These are phyloP conservation scores for Eimeria acervulina DNA, from an alignment of 169 alveolate species.

Conservation along the genomic window DNA sequence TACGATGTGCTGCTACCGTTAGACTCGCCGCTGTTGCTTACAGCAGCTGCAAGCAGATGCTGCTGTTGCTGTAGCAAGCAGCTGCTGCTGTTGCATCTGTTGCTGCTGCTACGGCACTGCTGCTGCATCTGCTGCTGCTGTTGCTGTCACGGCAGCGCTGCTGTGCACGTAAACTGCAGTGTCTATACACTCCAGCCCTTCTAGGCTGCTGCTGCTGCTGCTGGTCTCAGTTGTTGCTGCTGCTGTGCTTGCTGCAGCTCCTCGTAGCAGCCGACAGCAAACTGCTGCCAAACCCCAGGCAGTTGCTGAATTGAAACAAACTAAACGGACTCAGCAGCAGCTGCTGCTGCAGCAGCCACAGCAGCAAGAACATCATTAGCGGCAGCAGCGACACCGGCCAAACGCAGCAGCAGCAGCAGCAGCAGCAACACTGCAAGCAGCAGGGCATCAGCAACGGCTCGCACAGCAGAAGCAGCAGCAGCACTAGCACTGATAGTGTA, in stretches of 20 bases:
- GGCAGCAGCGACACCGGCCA: too few relatives aligned
- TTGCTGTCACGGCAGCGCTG: background rate
- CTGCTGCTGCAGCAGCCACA: background rate
- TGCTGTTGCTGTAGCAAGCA: background rate
- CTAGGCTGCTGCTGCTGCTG: background rate
- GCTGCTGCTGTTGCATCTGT: background rate
- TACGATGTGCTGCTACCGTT: background rate
- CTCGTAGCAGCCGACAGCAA: background rate
- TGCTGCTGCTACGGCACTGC: background rate
- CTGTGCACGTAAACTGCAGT: too few relatives aligned
- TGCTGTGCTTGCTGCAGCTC: background rate
- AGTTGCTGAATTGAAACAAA: background rate
- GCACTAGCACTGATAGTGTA: background rate
- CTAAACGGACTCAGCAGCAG: background rate
- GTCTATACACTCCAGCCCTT: too few relatives aligned
- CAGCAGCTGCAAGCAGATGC: background rate
- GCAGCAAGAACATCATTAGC: background rate
- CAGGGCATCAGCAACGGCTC: background rate
- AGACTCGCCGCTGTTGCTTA: background rate
- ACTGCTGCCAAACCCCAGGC: background rate
- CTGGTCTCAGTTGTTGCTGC: conserved; percentile 25
- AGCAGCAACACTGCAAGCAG: too few relatives aligned
- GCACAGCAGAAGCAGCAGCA: background rate
- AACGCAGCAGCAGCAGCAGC: background rate
- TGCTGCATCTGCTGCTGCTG: background rate